These are phyloP conservation scores for Umbelopsis ramanniana DNA, from an alignment of 192 early-diverging fungal genomes.

Conservation along the genomic window DNA sequence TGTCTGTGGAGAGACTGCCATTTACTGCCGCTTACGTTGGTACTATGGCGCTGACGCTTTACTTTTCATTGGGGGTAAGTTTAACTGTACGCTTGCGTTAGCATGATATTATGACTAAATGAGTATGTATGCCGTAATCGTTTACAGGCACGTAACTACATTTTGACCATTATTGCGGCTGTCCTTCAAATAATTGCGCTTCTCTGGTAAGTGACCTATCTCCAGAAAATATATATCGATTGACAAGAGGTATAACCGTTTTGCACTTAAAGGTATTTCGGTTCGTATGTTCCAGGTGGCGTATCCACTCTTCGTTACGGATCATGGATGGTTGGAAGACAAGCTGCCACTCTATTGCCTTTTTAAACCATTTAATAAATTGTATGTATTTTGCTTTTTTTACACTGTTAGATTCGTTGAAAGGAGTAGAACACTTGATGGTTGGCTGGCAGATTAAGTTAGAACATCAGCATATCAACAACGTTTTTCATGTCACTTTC, in stretches of 20 bases:
- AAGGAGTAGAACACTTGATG: too few species aligned
- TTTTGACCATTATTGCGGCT: conserved; percentile 79
- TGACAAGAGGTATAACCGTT: not conserved
- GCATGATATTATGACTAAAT: not conserved
- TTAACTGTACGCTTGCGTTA: not conserved
- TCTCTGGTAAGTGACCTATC: conserved; percentile 64
- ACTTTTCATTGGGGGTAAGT: conserved; percentile 79
- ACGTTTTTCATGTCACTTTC: too few species aligned
- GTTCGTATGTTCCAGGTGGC: conserved; percentile 82
- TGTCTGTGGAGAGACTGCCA: conserved; percentile 76
- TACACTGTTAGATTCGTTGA: too few species aligned
- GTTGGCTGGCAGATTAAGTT: too few species aligned
- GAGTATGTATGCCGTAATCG: not conserved
- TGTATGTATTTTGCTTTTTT: not conserved
- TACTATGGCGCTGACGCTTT: conserved; percentile 85
- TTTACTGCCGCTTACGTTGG: conserved; percentile 83
- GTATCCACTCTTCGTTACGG: conserved; percentile 61
- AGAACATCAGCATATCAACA: too few species aligned
- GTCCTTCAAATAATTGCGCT: conserved; percentile 81
- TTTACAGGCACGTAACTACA: conserved; percentile 57
- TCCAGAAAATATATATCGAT: not conserved
- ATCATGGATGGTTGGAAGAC: conserved; percentile 45
- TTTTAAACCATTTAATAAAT: conserved; percentile 30
- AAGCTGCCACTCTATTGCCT: conserved; percentile 42
- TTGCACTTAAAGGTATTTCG: conserved; percentile 54